Conservation (phyloP, 345 rosid genomes). For the Arabidopsis suecica region DNA sequence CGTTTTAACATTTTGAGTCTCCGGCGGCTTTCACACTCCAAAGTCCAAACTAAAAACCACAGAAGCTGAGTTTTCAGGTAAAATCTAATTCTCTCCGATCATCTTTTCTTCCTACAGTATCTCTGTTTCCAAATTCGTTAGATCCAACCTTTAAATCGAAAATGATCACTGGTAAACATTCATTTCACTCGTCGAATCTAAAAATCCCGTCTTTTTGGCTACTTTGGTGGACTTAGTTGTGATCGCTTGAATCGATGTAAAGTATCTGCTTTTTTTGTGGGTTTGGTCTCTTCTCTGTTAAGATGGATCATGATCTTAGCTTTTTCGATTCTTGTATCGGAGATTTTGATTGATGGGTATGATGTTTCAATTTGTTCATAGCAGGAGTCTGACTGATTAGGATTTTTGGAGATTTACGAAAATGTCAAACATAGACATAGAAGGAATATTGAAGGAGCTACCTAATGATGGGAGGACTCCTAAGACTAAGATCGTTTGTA, state of each 20-base stretch:
- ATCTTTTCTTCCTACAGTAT: not conserved
- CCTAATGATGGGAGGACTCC: slow-evolving; percentile 55
- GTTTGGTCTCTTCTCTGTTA: not conserved
- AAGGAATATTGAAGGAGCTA: slow-evolving; percentile 72
- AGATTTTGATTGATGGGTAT: slow-evolving; percentile 11
- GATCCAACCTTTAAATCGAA: slow-evolving; percentile 11
- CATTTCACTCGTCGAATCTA: slow-evolving; percentile 22
- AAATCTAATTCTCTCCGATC: slow-evolving; percentile 28
- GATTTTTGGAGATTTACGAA: slow-evolving; percentile 11
- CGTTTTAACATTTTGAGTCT: slow-evolving; percentile 21
- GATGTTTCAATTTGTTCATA: not conserved
- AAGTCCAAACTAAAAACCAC: not conserved
- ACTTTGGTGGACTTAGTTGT: slow-evolving; percentile 3
- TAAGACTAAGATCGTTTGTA: slow-evolving; percentile 64
- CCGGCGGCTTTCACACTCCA: slow-evolving; percentile 41
- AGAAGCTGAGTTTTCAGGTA: slow-evolving; percentile 40
- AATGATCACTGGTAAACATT: slow-evolving; percentile 4
- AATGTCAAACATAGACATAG: slow-evolving; percentile 91
- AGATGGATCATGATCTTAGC: slow-evolving; percentile 5
- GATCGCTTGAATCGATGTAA: slow-evolving; percentile 11
- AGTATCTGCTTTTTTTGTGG: slow-evolving; percentile 21
- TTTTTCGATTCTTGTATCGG: not conserved
- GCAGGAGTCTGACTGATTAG: slow-evolving; percentile 18
- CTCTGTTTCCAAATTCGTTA: not conserved
- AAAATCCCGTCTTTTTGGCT: not conserved